Conservation (phyloP, 2,329 filamentous ascomycete species). For the Sclerotinia minor region DNA sequence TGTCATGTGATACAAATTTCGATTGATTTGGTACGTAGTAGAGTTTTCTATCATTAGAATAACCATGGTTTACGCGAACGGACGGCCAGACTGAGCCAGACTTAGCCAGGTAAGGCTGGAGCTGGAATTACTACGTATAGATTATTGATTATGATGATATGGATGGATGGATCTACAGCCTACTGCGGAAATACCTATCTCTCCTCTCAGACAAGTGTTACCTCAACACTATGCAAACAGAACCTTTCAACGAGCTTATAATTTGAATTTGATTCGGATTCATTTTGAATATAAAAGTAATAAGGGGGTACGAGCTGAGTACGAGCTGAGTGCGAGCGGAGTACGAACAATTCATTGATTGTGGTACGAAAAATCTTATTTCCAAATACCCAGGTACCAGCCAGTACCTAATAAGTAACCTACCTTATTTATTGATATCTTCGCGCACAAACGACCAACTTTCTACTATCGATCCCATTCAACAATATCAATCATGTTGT, state of each 20-base stretch:
- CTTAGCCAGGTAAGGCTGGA: not conserved
- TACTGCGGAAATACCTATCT: too few relatives aligned
- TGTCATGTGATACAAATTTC: not conserved
- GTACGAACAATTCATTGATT: not conserved
- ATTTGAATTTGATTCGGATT: not conserved
- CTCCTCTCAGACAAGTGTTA: conserved; percentile 1
- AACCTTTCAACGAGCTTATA: not conserved
- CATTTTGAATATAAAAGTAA: not conserved
- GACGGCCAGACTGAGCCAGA: conserved; percentile 1
- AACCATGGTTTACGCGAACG: conserved; percentile 17
- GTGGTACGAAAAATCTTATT: not conserved
- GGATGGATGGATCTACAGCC: not conserved
- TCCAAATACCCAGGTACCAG: not conserved
- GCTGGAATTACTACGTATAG: too few relatives aligned
- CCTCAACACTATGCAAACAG: not conserved
- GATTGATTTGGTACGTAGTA: not conserved
- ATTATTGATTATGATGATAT: not conserved
- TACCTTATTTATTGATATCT: not conserved
- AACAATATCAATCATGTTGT: conserved; percentile 31
- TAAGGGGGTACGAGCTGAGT: not conserved
- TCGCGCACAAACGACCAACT: not conserved
- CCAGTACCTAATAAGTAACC: too few relatives aligned
- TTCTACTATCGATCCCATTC: too few relatives aligned
- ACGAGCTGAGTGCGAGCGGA: not conserved
- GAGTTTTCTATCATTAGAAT: not conserved